Percentiles rank a stretch among this genome's conserved stretches.
Evolutionary conservation across 257 asterid genomes (phyloP).

Genomic region (Cinchona pubescens): DNA sequence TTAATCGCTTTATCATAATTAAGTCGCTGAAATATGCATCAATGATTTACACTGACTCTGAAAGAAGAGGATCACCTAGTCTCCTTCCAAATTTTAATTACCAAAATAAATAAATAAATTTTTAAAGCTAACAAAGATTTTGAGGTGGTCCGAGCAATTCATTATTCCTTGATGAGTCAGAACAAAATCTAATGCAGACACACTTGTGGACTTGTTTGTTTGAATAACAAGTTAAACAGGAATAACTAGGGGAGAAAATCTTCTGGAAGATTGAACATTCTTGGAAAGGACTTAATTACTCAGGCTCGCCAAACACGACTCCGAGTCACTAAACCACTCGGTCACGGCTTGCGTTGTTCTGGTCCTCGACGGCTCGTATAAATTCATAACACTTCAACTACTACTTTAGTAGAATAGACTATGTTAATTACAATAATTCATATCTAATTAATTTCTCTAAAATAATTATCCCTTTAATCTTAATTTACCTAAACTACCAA

Average conservation of each 20-base stretch:
- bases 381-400: background rate
- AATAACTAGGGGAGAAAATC: background rate
- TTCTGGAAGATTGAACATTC: slow-evolving; percentile 16
- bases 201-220: background rate
- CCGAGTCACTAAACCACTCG: slow-evolving; percentile 6
- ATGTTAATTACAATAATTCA: too few relatives aligned
- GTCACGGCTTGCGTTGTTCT: slow-evolving; percentile 11
- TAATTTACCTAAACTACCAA: slow-evolving; percentile 1
- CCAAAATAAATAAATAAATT: too few relatives aligned
- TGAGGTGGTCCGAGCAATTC: background rate
- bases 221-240: background rate
- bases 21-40: too few relatives aligned
- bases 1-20: too few relatives aligned
- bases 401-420: background rate
- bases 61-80: too few relatives aligned
- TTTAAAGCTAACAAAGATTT: background rate
- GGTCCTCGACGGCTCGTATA: slow-evolving; percentile 16
- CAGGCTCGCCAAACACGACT: slow-evolving; percentile 21
- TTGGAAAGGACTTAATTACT: background rate
- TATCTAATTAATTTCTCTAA: background rate
- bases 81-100: too few relatives aligned
- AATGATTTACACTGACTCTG: too few relatives aligned
- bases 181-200: background rate
- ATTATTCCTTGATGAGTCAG: background rate
- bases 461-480: too few relatives aligned